These are phyloP conservation scores for Fusarium irregulare DNA, from an alignment of 2,329 filamentous ascomycete genomes.

Conservation along the genomic window DNA sequence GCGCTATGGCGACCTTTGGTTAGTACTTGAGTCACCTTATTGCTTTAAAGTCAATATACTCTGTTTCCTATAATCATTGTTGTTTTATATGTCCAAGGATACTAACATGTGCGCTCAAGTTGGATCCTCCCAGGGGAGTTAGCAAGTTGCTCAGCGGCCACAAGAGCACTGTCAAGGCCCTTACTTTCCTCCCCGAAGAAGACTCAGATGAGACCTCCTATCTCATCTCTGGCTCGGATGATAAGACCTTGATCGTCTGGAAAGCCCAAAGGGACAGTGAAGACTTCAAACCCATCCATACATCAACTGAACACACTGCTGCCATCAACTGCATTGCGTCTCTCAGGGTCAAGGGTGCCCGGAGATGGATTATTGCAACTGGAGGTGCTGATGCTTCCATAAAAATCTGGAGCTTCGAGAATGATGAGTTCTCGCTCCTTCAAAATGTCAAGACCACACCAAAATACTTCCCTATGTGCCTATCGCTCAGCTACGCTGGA, in stretches of 20 bases:
- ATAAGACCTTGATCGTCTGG: conserved; percentile 84
- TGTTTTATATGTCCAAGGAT: not conserved
- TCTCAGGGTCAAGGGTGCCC: conserved; percentile 48
- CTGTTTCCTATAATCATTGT: not conserved
- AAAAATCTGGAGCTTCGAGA: conserved; percentile 74
- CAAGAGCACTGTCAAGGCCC: conserved; percentile 81
- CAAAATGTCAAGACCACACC: conserved; percentile 80
- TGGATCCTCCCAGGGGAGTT: conserved; percentile 65
- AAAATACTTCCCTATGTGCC: conserved; percentile 82
- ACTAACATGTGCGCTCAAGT: conserved; percentile 47
- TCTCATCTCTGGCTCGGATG: conserved; percentile 83
- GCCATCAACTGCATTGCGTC: conserved; percentile 77
- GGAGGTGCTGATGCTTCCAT: conserved; percentile 83
- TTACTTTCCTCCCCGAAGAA: conserved; percentile 76
- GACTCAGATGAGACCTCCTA: conserved; percentile 61
- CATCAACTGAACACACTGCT: conserved; percentile 71
- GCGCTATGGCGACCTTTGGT: conserved; percentile 88
- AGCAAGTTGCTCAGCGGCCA: conserved; percentile 78
- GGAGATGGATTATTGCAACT: conserved; percentile 71
- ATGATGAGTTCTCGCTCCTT: conserved; percentile 62
- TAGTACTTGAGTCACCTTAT: conserved; percentile 52
- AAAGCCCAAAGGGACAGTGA: conserved; percentile 46
- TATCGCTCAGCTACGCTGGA: conserved; percentile 74
- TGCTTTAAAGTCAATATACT: conserved; percentile 20
- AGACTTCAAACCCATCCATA: conserved; percentile 61